Percentiles rank a stretch among this genome's conserved stretches.
phyloP scores from a whole-genome alignment of 2,329 filamentous ascomycete genomes.

The Mycocentrospora acerina region DNA sequence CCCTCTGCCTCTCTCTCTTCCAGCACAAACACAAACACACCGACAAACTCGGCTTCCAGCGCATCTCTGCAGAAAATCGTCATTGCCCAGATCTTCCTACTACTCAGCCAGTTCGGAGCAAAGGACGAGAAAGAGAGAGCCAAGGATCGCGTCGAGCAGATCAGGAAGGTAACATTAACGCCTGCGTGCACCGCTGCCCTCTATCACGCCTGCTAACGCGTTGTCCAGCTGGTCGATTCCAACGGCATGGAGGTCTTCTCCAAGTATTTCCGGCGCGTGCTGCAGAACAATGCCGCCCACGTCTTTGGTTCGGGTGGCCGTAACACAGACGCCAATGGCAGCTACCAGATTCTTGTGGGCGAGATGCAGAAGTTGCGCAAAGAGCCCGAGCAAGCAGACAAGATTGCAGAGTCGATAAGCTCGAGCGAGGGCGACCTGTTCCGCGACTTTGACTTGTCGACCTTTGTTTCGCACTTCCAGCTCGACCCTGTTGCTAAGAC shows the following conservation, averaged over 20 bases:
- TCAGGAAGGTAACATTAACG: constrained; percentile 70
- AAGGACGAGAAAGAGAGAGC: constrained; percentile 89
- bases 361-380: constrained; percentile 86
- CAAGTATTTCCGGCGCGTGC: constrained; percentile 90
- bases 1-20: constrained; percentile 57
- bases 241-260: constrained; percentile 99
- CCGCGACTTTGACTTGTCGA: constrained; percentile 92
- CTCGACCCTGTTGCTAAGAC: constrained; percentile 86
- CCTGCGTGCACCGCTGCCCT: constrained; percentile 5
- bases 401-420: constrained; percentile 92
- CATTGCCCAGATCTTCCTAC: constrained; percentile 90
- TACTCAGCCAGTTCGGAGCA: constrained; percentile 69
- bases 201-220: constrained; percentile 22
- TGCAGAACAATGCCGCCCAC: constrained; percentile 85
- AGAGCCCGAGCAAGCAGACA: constrained; percentile 79
- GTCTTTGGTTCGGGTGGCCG: constrained; percentile 83
- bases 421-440: constrained; percentile 89
- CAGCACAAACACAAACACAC: constrained; percentile 58
- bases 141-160: constrained; percentile 88
- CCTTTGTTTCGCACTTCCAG: constrained; percentile 95
- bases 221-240: constrained; percentile 79
- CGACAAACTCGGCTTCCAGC: constrained; percentile 46
- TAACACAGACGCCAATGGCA: constrained; percentile 72
- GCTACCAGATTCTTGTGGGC: constrained; percentile 76
- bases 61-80: constrained; percentile 63